Evolutionary conservation across 768 basidiomycete species (phyloP).

Genomic region (Kwoniella dejecticola): DNA sequence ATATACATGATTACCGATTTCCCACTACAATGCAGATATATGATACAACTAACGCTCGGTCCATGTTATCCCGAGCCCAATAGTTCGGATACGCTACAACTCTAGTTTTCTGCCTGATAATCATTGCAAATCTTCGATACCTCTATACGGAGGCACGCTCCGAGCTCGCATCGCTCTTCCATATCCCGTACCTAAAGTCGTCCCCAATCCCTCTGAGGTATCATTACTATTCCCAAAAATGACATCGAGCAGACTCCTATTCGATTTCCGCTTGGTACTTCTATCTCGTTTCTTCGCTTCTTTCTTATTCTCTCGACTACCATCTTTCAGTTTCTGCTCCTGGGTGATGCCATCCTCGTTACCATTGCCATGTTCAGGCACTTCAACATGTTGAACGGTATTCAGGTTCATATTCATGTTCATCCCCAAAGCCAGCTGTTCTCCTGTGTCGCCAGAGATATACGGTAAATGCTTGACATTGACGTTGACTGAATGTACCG

Average conservation of each 20-base stretch:
- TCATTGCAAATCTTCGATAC: constrained; percentile 1
- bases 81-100: too few relatives aligned
- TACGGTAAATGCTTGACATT: not conserved
- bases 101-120: too few relatives aligned
- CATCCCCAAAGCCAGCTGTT: not conserved
- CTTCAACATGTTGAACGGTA: not conserved
- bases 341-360: not conserved
- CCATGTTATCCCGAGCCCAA: too few relatives aligned
- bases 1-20: too few relatives aligned
- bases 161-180: constrained; percentile 11
- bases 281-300: not conserved
- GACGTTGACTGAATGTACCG: not conserved
- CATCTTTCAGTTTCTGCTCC: not conserved
- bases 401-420: too few relatives aligned
- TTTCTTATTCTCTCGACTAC: too few relatives aligned
- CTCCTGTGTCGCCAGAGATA: not conserved
- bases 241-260: constrained; percentile 12
- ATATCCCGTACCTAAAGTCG: constrained; percentile 9
- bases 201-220: not conserved
- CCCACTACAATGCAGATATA: too few relatives aligned
- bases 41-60: too few relatives aligned
- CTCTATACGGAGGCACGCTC: constrained; percentile 10
- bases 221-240: constrained; percentile 6
- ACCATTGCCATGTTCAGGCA: not conserved
- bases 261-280: not conserved